Base-by-base conservation (phyloP, 1,284 basidiomycete species). In the Farysia itapuensis region DNA sequence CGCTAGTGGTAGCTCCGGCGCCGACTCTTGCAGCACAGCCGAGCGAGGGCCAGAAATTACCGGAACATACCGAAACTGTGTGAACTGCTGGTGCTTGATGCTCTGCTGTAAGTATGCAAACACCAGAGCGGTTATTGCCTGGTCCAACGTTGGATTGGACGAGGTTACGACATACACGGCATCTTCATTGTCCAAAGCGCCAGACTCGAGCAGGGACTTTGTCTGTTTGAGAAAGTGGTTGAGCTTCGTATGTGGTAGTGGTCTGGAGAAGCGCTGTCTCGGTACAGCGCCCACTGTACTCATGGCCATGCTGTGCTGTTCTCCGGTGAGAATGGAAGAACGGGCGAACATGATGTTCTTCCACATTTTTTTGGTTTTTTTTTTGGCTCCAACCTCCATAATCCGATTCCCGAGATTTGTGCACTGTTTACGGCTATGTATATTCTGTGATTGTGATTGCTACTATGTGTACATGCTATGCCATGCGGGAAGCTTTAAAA, bases 401-500 rank as follows among this genome's bases (percentile, higher is more conserved):
- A n/a, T n/a, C n/a, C n/a, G n/a, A n/a, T n/a, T n/a, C n/a, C n/a
- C n/a, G n/a, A n/a, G n/a, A n/a, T n/a, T n/a, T n/a, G n/a, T n/a
- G n/a, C n/a, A n/a, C n/a, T n/a, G n/a, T n/a, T n/a, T n/a, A n/a
- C n/a, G n/a, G n/a, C n/a, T n/a, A n/a, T n/a, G n/a, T 28, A n/a
- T 28, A n/a, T 11, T 28, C 9, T 28, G 26, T 28, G 26, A 28
- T 28, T 28, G 26, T n/a, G 26, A 28, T n/a, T n/a, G n/a, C n/a
- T n/a, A 28, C 26, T 11, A 28, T n/a, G 26, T 11, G 26, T 9
- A 28, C 26, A n/a, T 28, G 9, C n/a, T 28, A 28, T n/a, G 20
- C 8, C 52, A 52, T 52, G 14, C 59, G 44, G 42, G 54, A 29
- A 36, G 60, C 60, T 33, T 64, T 64, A 45, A 64, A 64, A 4